Evolutionary conservation across 23 red algal species (phyloP).

Genomic region (Chondrus crispus): DNA sequence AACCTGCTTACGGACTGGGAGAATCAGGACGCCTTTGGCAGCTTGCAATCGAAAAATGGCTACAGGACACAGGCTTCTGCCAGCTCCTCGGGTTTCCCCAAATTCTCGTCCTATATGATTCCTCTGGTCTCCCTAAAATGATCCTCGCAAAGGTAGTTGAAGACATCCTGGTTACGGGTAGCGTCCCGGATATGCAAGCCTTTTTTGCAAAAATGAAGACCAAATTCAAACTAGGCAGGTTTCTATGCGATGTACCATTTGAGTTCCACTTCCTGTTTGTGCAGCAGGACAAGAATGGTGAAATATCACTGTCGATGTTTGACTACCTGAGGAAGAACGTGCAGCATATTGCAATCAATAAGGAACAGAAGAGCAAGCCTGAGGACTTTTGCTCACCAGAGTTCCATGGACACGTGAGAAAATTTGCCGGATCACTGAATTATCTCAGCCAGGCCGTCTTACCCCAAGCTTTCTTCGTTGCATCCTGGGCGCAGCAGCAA

Average conservation of each 20-base stretch:
- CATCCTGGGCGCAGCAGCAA: not conserved
- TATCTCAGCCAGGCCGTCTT: not conserved
- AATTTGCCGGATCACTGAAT: not conserved
- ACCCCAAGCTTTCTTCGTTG: not conserved
- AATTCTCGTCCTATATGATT: not conserved
- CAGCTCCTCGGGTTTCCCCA: not conserved
- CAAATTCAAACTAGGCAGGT: too few relatives aligned
- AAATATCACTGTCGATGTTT: not conserved
- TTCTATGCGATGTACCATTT: too few relatives aligned
- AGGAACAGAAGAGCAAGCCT: not conserved
- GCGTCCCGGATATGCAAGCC: too few relatives aligned
- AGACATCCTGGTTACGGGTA: too few relatives aligned
- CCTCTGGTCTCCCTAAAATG: not conserved
- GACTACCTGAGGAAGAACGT: not conserved
- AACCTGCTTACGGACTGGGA: not conserved
- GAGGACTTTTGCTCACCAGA: not conserved
- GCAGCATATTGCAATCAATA: not conserved
- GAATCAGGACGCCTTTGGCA: not conserved
- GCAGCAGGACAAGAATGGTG: not conserved
- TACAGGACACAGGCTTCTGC: not conserved
- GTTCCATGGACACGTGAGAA: not conserved
- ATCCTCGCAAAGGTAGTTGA: conserved; percentile 23
- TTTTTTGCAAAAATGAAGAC: too few relatives aligned
- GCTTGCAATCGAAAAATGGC: not conserved
- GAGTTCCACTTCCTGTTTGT: too few relatives aligned